phyloP scores from a whole-genome alignment of 371 early-diverging fungal genomes.

The Haplosporangium sp. region DNA sequence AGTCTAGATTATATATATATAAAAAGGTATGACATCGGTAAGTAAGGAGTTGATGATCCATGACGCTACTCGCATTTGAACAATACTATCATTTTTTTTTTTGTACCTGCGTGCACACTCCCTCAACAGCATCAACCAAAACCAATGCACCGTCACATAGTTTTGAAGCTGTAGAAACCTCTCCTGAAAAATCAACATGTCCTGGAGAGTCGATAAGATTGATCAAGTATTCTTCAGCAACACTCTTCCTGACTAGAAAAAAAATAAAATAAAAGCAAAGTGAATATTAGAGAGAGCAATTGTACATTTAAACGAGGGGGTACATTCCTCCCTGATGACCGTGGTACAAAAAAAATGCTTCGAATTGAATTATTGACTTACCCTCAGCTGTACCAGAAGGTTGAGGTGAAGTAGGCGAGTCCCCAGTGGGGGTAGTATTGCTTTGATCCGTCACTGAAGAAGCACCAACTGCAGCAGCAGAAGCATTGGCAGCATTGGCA shows the following conservation, averaged over 20 bases:
- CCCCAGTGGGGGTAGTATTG: conserved; percentile 11
- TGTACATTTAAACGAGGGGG: no score
- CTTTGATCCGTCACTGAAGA: conserved; percentile 35
- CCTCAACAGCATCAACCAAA: conserved; percentile 98
- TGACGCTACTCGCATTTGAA: background rate
- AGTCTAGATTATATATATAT: conserved; percentile 65
- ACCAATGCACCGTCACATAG: conserved; percentile 98
- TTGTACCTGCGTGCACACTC: conserved; percentile 95
- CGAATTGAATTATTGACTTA: background rate
- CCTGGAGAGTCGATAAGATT: conserved; percentile 99
- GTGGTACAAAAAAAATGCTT: no score
- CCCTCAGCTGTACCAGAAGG: conserved; percentile 9
- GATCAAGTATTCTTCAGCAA: conserved; percentile 84
- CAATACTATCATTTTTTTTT: background rate
- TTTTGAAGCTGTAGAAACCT: conserved; percentile 96
- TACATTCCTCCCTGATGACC: no score
- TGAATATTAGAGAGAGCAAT: background rate
- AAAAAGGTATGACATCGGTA: background rate
- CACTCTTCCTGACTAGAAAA: conserved; percentile 18
- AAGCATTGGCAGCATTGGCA: background rate
- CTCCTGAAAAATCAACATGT: conserved; percentile 99
- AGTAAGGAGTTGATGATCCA: no score
- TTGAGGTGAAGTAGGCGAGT: background rate
- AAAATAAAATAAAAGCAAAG: background rate
- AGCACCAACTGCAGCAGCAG: background rate